phyloP scores from a whole-genome alignment of 2,329 filamentous ascomycete genomes.

The Trichocomaceae sp. region DNA sequence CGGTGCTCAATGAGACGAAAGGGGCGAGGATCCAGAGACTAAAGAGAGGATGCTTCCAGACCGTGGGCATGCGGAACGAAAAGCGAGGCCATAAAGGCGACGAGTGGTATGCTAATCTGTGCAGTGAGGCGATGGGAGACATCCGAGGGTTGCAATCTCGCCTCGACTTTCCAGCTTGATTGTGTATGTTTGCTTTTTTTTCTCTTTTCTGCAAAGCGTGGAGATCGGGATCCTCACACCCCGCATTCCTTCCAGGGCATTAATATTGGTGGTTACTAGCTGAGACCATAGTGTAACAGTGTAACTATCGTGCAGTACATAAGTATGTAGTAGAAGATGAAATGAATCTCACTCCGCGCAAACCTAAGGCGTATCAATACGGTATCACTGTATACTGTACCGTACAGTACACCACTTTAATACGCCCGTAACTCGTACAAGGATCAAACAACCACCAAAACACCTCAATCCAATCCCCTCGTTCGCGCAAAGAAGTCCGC shows the following conservation, averaged over 20 bases:
- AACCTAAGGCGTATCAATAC: too few relatives aligned
- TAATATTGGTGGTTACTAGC: too few relatives aligned
- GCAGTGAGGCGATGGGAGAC: slow-evolving; percentile 32
- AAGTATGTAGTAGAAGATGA: too few relatives aligned
- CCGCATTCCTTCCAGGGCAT: background rate
- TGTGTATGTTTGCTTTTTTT: too few relatives aligned
- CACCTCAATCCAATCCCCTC: too few relatives aligned
- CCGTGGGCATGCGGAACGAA: slow-evolving; percentile 29
- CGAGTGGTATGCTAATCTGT: slow-evolving; percentile 33
- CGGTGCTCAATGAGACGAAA: slow-evolving; percentile 26
- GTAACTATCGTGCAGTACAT: too few relatives aligned
- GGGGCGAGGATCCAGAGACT: slow-evolving; percentile 30
- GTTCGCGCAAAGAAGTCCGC: too few relatives aligned
- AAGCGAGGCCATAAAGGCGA: slow-evolving; percentile 32
- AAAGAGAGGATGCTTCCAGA: slow-evolving; percentile 31
- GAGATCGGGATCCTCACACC: background rate
- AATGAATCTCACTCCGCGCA: too few relatives aligned
- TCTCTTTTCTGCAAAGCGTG: background rate
- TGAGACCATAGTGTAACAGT: too few relatives aligned
- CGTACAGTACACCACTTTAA: too few relatives aligned
- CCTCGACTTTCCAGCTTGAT: background rate
- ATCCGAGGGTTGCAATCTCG: slow-evolving; percentile 16
- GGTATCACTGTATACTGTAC: too few relatives aligned
- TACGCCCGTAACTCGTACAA: too few relatives aligned
- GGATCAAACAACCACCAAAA: background rate